A percentile compares a stretch with the other conserved stretches of the same genome.
Evolutionary conservation across 148 eudicot genomes (phyloP).

Genomic region (Chenopodium suecicum): DNA sequence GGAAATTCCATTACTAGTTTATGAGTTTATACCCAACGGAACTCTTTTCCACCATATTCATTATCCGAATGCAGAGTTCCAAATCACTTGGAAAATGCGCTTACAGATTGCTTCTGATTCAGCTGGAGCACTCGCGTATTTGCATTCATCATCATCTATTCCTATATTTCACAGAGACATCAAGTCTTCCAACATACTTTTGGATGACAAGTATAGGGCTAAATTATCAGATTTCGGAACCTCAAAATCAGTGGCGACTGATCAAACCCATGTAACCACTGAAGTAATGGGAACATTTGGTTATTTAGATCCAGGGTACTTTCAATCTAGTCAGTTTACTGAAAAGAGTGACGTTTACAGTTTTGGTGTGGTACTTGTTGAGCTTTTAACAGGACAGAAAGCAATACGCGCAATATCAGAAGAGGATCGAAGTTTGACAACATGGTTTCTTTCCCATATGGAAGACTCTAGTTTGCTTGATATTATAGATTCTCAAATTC

Average conservation of each 20-base stretch:
- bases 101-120: slow-evolving; percentile 26
- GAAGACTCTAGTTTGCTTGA: slow-evolving; percentile 19
- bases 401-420: slow-evolving; percentile 17
- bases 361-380: slow-evolving; percentile 36
- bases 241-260: slow-evolving; percentile 21
- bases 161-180: slow-evolving; percentile 32
- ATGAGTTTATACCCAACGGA: slow-evolving; percentile 31
- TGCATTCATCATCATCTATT: slow-evolving; percentile 21
- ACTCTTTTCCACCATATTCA: slow-evolving; percentile 24
- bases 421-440: slow-evolving; percentile 31
- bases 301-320: slow-evolving; percentile 40
- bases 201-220: slow-evolving; percentile 27
- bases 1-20: slow-evolving; percentile 28
- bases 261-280: slow-evolving; percentile 31
- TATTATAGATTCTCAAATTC: slow-evolving; percentile 17
- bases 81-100: slow-evolving; percentile 29
- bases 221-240: slow-evolving; percentile 29
- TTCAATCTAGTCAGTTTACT: slow-evolving; percentile 28
- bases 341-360: slow-evolving; percentile 37
- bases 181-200: slow-evolving; percentile 32
- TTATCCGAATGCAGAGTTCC: slow-evolving; percentile 20
- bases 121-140: slow-evolving; percentile 28
- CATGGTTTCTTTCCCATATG: slow-evolving; percentile 24
- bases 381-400: slow-evolving; percentile 36
- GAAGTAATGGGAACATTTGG: slow-evolving; percentile 32